Base-by-base conservation (phyloP, 1,139 yeast species). In the Scheffersomyces segobiensis region DNA sequence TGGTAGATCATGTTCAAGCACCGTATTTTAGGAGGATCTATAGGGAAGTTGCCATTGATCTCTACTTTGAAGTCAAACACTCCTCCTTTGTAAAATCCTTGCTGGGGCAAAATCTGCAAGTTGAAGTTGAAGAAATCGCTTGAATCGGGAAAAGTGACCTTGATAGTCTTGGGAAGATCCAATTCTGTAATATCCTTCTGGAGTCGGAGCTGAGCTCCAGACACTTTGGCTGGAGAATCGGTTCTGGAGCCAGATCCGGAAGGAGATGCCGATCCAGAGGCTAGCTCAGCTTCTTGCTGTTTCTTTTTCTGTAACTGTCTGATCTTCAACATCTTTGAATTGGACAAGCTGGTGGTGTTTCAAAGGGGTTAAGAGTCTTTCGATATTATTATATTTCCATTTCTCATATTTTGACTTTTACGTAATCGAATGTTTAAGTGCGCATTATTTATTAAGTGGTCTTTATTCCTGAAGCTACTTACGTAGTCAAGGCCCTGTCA, bases 11-110 rank as follows among this genome's bases (percentile, higher is more conserved):
- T 87, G 58, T 87, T 83, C 47, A 80, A 60, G 66, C 96, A 89
- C 65, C 84, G 82, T 59, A 92, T 93, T 70, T 88, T 90, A 7
- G 99, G 99, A 20, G 98, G 95, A 55, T 91, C 96, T 60, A 93
- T 95, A 1, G 99, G 99, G 74, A 89, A 95, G 65, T 87, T 88
- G 53, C 84, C 85, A 57, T 85, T 85, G 54, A 93, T 82, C 50
- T 78, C 79, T 55, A 93, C 85, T 42, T 80, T 78, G 72, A 95
- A 95, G 49, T 71, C 71, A 75, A 93, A 93, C 21, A 68, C 70
- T 0, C 98, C 98, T 21, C 82, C 81, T 55, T 76, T 74, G 71
- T 93, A 95, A 71, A 83, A 85, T 17, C 98, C 98, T 67, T 89
- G 93, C 63, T 86, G 89, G 0, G 99, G 98, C 46, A 68, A 72